A percentile compares a stretch with the other conserved stretches of the same genome.
phyloP scores from a whole-genome alignment of 2,329 filamentous ascomycete genomes.

The Cladosporium sp. region DNA sequence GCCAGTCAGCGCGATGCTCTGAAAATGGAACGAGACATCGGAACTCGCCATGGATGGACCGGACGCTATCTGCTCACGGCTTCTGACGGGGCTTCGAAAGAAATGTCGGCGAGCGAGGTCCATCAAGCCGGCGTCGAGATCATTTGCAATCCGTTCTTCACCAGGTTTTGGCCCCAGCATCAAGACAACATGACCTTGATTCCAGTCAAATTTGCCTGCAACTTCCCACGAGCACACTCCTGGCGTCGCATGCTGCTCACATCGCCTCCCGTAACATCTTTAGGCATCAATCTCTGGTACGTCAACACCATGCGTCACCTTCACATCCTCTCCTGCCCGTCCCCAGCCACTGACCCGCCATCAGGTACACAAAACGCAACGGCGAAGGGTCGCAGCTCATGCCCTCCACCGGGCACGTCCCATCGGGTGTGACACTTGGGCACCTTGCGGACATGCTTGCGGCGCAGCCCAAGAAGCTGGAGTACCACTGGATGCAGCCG shows the following conservation, averaged over 20 bases:
- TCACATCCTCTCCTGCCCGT: too few relatives aligned
- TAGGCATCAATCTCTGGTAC: slow-evolving; percentile 3
- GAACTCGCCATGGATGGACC: neutral
- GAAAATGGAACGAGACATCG: neutral
- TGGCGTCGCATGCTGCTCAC: slow-evolving; percentile 15
- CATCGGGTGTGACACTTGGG: slow-evolving; percentile 10
- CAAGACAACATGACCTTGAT: slow-evolving; percentile 9
- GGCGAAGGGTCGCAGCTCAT: slow-evolving; percentile 3
- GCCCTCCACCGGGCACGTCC: slow-evolving; percentile 6
- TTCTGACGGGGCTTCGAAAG: neutral
- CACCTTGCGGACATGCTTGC: slow-evolving; percentile 11
- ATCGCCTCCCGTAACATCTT: neutral
- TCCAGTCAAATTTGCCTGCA: neutral
- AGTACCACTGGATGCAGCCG: slow-evolving; percentile 12
- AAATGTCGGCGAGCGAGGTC: neutral
- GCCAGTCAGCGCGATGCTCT: neutral
- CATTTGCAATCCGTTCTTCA: slow-evolving; percentile 13
- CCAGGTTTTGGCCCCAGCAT: slow-evolving; percentile 8
- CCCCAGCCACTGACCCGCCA: neutral
- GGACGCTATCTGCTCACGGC: neutral
- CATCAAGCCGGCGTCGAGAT: neutral
- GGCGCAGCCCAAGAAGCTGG: neutral
- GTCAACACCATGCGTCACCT: neutral
- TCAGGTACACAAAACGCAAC: slow-evolving; percentile 2
- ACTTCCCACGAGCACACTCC: neutral